Conservation (phyloP, 495 filamentous ascomycete genomes). For the Peziza echinospora region DNA sequence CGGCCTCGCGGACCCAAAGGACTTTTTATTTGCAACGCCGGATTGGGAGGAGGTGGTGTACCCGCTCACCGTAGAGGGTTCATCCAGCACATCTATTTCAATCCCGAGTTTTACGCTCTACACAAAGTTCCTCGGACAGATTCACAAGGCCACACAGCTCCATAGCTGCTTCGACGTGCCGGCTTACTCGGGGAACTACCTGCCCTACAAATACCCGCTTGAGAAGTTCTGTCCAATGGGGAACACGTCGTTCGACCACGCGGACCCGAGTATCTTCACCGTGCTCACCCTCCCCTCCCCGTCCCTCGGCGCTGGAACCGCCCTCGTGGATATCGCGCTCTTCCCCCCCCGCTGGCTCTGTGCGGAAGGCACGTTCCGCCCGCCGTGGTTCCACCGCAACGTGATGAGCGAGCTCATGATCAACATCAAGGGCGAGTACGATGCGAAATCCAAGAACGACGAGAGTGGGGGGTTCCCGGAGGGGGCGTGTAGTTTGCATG, state of each 20-base stretch:
- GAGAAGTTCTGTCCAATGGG: conserved; percentile 60
- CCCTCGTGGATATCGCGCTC: conserved; percentile 63
- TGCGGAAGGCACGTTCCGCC: conserved; percentile 54
- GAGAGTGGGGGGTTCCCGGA: conserved; percentile 28
- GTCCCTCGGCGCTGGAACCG: conserved; percentile 36
- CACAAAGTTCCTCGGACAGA: conserved; percentile 51
- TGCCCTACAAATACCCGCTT: conserved; percentile 76
- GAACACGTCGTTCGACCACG: conserved; percentile 53
- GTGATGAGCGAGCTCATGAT: conserved; percentile 76
- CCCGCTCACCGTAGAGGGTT: no score
- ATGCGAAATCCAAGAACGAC: conserved; percentile 25
- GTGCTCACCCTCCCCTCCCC: conserved; percentile 43
- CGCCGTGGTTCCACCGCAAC: conserved; percentile 68
- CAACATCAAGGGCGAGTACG: conserved; percentile 47
- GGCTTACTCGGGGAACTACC: conserved; percentile 62
- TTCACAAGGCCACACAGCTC: conserved; percentile 24
- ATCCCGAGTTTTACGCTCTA: conserved; percentile 39
- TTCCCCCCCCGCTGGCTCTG: conserved; percentile 71
- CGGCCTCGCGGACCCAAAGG: conserved; percentile 65
- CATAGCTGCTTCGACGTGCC: conserved; percentile 48
- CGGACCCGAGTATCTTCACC: conserved; percentile 64
- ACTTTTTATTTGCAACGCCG: conserved; percentile 72
- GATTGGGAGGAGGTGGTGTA: conserved; percentile 29
- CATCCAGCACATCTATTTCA: background rate
- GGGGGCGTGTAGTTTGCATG: conserved; percentile 36